Evolutionary conservation across 2,329 filamentous ascomycete species (phyloP).

Genomic region (Fusarium goolgardi): DNA sequence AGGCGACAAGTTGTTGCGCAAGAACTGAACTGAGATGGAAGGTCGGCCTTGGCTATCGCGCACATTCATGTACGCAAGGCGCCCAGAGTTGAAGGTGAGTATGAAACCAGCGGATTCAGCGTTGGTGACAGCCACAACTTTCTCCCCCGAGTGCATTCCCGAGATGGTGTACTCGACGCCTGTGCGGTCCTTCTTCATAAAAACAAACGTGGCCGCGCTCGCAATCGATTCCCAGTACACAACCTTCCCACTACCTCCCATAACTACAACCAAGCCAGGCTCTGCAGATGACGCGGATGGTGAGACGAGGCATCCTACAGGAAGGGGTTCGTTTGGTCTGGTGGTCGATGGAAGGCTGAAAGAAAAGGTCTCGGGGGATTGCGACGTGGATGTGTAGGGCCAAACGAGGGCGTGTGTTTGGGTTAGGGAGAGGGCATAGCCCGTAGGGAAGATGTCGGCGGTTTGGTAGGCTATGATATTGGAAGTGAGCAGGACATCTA

Average conservation of each 20-base stretch:
- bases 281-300: constrained; percentile 81
- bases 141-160: constrained; percentile 82
- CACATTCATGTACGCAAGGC: constrained; percentile 86
- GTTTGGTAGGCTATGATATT: constrained; percentile 67
- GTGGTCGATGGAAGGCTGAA: constrained; percentile 82
- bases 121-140: constrained; percentile 79
- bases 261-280: constrained; percentile 86
- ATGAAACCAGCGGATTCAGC: constrained; percentile 90
- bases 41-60: constrained; percentile 89
- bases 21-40: constrained; percentile 79
- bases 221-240: constrained; percentile 97
- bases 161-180: constrained; percentile 80
- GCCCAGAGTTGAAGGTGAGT: constrained; percentile 84
- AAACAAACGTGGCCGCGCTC: constrained; percentile 83
- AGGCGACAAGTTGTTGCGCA: constrained; percentile 71
- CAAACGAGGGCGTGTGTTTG: constrained; percentile 87
- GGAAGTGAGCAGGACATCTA: constrained; percentile 29
- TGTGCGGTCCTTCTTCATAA: constrained; percentile 83
- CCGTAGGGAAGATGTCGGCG: constrained; percentile 73
- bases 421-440: constrained; percentile 84
- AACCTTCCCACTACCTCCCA: constrained; percentile 84
- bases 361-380: constrained; percentile 80
- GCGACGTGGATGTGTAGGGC: constrained; percentile 80
- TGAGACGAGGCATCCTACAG: constrained; percentile 84
- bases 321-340: constrained; percentile 76